A percentile compares a stretch with the other conserved stretches of the same genome.
Conservation (phyloP, 2,329 filamentous ascomycete genomes). For the Onygena corvina region DNA sequence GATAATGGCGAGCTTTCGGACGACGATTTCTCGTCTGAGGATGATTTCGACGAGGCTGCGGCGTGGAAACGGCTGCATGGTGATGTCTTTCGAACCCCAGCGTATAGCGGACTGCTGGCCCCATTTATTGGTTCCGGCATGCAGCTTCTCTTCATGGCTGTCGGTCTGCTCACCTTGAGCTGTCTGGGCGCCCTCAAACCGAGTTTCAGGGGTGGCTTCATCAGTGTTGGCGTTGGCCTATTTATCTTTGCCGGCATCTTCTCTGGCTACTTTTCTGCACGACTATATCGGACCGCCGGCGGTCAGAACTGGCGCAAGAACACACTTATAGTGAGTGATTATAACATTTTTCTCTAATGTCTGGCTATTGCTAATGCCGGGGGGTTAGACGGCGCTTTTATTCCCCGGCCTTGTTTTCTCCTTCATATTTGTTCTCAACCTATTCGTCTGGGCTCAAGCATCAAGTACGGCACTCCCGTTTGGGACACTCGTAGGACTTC, state of each 20-base stretch:
- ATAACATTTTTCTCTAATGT: background rate
- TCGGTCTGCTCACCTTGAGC: constrained; percentile 59
- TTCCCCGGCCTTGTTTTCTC: constrained; percentile 69
- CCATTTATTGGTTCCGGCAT: constrained; percentile 74
- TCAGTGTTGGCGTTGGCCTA: constrained; percentile 69
- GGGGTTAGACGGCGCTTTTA: constrained; percentile 51
- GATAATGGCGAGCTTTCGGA: constrained; percentile 41
- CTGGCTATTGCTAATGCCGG: background rate
- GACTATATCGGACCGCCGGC: constrained; percentile 73
- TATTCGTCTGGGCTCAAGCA: constrained; percentile 83
- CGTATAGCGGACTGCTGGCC: constrained; percentile 59
- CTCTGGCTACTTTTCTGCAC: constrained; percentile 75
- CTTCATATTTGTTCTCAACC: constrained; percentile 65
- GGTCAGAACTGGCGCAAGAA: constrained; percentile 65
- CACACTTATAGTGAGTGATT: constrained; percentile 45
- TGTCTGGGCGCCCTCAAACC: constrained; percentile 71
- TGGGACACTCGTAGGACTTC: constrained; percentile 58
- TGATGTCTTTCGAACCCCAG: constrained; percentile 72
- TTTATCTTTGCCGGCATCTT: constrained; percentile 75
- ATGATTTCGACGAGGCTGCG: constrained; percentile 67
- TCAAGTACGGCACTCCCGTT: constrained; percentile 81
- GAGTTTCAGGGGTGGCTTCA: constrained; percentile 78
- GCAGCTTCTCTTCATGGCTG: constrained; percentile 72
- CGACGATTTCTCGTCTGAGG: constrained; percentile 52
- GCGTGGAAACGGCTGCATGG: constrained; percentile 82